Evolutionary conservation across 1,139 yeast genomes (phyloP), one percentile per base, ranked within the genome.

Genomic region (Candida albicans): DNA sequence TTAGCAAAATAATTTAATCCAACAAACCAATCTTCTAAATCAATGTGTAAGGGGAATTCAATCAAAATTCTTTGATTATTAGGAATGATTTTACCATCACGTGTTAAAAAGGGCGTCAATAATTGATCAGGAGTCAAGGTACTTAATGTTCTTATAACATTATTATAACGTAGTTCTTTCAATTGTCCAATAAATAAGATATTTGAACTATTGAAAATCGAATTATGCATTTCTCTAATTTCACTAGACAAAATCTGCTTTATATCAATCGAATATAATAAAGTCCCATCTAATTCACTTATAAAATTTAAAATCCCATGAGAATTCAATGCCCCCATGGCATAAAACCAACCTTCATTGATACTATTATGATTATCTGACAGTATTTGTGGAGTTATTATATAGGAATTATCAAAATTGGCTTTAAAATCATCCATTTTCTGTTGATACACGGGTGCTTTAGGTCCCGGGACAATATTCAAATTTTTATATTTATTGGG

Each of bases 1-100:
- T 76, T 77, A 3, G 95, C 77, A 56, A 86, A 82, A 18, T 87
- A 79, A 47, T 77, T 78, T 45, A 89, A 64, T 0, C 91, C 84
- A 7, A 87, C 87, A 52, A 81, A 75, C 96, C 96, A 89, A 59
- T 87, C 95, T 53, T 85, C 95, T 43, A 84, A 72, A 60, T 87
- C 96, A 30, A 82, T 80, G 52, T 81, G 81, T 34, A 82, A 67
- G 1, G 87, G 84, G 52, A 88, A 87, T 52, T 81, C 82, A 41
- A 86, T 68, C 29, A 82, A 64, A 1, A 84, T 66, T 33, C 79
- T 55, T 45, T 77, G 70, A 47, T 65, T 64, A 39, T 60, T 68
- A 13, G 62, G 59, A 13, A 67, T 56, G 2, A 59, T 49, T 44
- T 67, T 67, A 36, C 70, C 71, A 27, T 71, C 77, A 41, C 65